Evolutionary conservation across 1,139 yeast genomes (phyloP), one percentile per base, ranked within the genome.

Genomic region (Saccharomyces hybrid): DNA sequence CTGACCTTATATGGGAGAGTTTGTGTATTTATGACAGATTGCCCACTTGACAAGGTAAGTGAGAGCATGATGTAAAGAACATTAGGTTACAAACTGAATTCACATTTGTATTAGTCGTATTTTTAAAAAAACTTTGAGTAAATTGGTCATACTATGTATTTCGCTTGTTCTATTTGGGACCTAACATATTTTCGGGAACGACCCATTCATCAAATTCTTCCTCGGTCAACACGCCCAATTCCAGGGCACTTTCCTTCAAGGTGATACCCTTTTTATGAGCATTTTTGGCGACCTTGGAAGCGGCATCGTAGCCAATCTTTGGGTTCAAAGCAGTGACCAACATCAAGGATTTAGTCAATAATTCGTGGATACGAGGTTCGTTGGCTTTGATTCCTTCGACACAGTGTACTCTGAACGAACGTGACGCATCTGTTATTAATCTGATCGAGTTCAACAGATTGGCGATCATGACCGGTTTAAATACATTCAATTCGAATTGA

Each of bases 181-280:
- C 97, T 76, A 93, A 82, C 99, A 93, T 93, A 70, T 88, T 83
- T 78, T 93, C 98, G 62, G 99, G 99, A 74, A 89, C 84, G 64
- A 93, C 99, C 96, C 96, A 93, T 74, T 89, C 80, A 73, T 90
- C 95, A 67, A 93, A 93, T 75, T 91, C 97, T 69, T 83, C 86
- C 62, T 81, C 83, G 56, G 82, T 80, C 71, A 93, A 80, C 56
- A 86, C 90, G 57, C 88, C 88, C 70, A 95, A 83, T 74, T 93
- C 96, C 68, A 93, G 78, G 59, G 97, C 97, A 58, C 96, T 84
- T 74, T 89, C 87, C 78, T 93, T 93, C 76, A 93, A 83, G 49
- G 99, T 93, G 68, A 91, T 80, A 32, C 97, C 97, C 79, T 93
- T 90, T 79, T 91, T 88, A 82, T 93, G 98, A 53, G 99, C 99